These are phyloP conservation scores for Westerdykella ornata DNA, from an alignment of 2,329 filamentous ascomycete species.

Conservation along the genomic window DNA sequence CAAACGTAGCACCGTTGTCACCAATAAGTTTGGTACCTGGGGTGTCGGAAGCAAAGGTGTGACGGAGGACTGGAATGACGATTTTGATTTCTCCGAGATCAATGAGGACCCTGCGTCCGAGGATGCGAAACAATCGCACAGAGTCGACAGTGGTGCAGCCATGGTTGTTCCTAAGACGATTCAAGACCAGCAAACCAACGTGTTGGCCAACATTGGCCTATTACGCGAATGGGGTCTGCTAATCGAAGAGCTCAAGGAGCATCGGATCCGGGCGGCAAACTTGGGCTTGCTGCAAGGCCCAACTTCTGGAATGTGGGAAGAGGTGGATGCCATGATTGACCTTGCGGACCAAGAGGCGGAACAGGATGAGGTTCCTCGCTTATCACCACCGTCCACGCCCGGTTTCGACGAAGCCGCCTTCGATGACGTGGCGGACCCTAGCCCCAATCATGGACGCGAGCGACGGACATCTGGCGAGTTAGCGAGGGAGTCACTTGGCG, in stretches of 20 bases:
- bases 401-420: slow-evolving; percentile 54
- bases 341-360: slow-evolving; percentile 64
- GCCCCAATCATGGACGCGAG: slow-evolving; percentile 24
- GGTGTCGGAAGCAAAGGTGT: slow-evolving; percentile 70
- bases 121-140: slow-evolving; percentile 33
- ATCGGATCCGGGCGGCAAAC: slow-evolving; percentile 63
- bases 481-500: slow-evolving; percentile 24
- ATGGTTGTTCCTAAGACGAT: slow-evolving; percentile 77
- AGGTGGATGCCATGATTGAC: slow-evolving; percentile 81
- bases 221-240: slow-evolving; percentile 73
- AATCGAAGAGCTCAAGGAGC: slow-evolving; percentile 74
- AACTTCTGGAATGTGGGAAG: slow-evolving; percentile 61
- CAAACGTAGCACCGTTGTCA: slow-evolving; percentile 49
- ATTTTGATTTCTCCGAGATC: slow-evolving; percentile 68
- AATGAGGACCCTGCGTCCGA: slow-evolving; percentile 35
- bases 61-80: slow-evolving; percentile 84
- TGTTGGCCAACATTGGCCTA: slow-evolving; percentile 76
- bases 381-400: slow-evolving; percentile 51
- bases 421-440: slow-evolving; percentile 45
- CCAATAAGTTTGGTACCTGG: slow-evolving; percentile 76
- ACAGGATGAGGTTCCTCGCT: slow-evolving; percentile 49
- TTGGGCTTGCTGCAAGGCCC: slow-evolving; percentile 59
- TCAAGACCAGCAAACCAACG: slow-evolving; percentile 72
- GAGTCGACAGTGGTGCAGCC: slow-evolving; percentile 40
- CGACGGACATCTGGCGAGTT: slow-evolving; percentile 23